Base-by-base conservation (phyloP, 1,139 yeast species). In the Yamadazyma atmosphaerica region DNA sequence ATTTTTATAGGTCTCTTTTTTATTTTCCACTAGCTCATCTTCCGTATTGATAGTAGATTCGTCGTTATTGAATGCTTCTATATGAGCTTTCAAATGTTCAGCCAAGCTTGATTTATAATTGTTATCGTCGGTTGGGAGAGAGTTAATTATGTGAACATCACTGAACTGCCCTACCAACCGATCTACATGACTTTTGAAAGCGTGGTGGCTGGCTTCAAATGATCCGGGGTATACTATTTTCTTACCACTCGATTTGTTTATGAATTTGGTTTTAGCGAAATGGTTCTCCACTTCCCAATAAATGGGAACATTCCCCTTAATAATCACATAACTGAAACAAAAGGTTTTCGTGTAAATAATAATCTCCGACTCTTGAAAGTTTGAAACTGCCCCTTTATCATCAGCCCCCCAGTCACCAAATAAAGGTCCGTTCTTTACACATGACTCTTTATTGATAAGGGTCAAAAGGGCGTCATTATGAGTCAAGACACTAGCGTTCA, bases 401-500 rank as follows among this genome's bases (percentile, higher is more conserved):
- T 83, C 88, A 44, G 83, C 71, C 14, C 90, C 88, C 62, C 78
- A 77, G 24, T 80, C 76, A 0, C 87, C 88, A 51, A 83, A 79
- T 2, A 83, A 61, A 2, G 81, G 77, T 1, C 84, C 84, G 29
- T 67, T 69, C 46, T 77, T 80, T 29, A 72, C 70, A 41, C 86
- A 78, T 2, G 83, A 77, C 40, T 83, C 85, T 53, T 82, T 82
- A 1, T 88, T 77, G 8, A 84, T 79, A 2, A 84, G 62, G 0
- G 92, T 82, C 34, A 84, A 55, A 14, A 81, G 58, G 0, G 75
- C 74, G 18, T 70, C 74, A 25, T 61, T 63, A 21, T 55, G 46
- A 8, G 60, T 59, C 8, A 45, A 45, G 4, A 73, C 52, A 0
- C 54, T 55, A 0, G 80, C 67, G 45, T 81, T 81, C 6, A 81